Evolutionary conservation across 75 land plant species (phyloP), one percentile per base, ranked within the genome.

Genomic region (Cunninghamia lanceolata): DNA sequence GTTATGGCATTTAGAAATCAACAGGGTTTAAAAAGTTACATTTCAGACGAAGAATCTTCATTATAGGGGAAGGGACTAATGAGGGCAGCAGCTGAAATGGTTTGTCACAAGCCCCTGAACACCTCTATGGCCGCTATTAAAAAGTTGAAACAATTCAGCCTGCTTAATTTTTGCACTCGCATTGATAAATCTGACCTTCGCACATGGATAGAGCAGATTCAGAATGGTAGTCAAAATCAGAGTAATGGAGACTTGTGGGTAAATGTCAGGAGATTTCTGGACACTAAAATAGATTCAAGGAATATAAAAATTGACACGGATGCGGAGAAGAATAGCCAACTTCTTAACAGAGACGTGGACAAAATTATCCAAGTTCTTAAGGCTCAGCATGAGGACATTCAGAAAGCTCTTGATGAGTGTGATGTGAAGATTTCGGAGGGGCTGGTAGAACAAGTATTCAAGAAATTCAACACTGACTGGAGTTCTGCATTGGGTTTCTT

Each of bases 381-480:
- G 21, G 30, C 25, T 40, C 36, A 52, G 36, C 87, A 80, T 77
- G 19, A 25, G 28, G 87, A 45, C 9, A 87, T 87, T 45, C 47
- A 53, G 80, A 30, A 73, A 38, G 89, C 89, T 66, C 32, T 71
- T 43, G 76, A 45, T 71, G 90, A 90, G 52, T 86, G 77, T 82
- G 16, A 11, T 30, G 86, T 91, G 11, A 50, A 88, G 42, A 46
- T 87, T 34, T 85, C 91, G 28, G 76, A 87, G 3, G 3, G 82
- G 6, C 76, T 92, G 52, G 92, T 94, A 47, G 85, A 85, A 43
- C 84, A 86, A 38, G 34, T 90, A 36, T 81, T 93, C 84, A 89
- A 82, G 63, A 89, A 95, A 63, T 93, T 92, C 84, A 89, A 84
- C 85, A 88, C 88, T 87, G 87, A 93, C 54, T 95, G 93, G 93